phyloP scores from a whole-genome alignment of 2,329 filamentous ascomycete genomes.

The Aspergillus neotritici region DNA sequence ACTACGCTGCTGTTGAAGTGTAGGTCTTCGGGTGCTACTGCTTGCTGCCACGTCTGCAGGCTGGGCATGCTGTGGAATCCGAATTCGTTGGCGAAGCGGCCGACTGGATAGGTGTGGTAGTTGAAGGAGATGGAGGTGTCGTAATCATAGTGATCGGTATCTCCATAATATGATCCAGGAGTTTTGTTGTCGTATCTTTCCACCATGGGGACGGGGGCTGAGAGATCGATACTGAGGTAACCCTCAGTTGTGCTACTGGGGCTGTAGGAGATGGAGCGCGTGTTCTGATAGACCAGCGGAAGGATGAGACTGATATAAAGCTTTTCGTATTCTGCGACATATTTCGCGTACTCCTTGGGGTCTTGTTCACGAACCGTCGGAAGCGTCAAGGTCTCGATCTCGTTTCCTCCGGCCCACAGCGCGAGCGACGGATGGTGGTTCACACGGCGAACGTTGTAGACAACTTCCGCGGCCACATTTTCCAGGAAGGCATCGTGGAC shows the following conservation, averaged over 20 bases:
- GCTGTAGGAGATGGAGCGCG: slow-evolving; percentile 55
- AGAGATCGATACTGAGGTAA: slow-evolving; percentile 51
- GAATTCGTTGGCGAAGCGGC: slow-evolving; percentile 59
- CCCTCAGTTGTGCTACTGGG: slow-evolving; percentile 58
- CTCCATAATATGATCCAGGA: slow-evolving; percentile 51
- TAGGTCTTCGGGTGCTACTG: slow-evolving; percentile 47
- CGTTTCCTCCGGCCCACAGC: slow-evolving; percentile 54
- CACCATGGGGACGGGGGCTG: slow-evolving; percentile 48
- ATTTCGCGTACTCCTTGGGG: slow-evolving; percentile 42
- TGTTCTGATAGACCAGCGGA: slow-evolving; percentile 54
- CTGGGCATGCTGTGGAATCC: slow-evolving; percentile 60
- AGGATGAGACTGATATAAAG: slow-evolving; percentile 53
- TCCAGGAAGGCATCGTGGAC: slow-evolving; percentile 50
- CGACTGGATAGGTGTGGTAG: slow-evolving; percentile 51
- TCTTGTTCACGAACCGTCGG: slow-evolving; percentile 37
- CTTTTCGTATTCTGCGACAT: slow-evolving; percentile 51
- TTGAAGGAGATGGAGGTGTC: slow-evolving; percentile 50
- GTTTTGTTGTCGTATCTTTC: slow-evolving; percentile 54
- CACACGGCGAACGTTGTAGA: slow-evolving; percentile 56
- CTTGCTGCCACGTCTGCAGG: slow-evolving; percentile 54
- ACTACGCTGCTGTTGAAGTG: slow-evolving; percentile 54
- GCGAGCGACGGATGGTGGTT: slow-evolving; percentile 57
- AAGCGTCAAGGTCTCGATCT: slow-evolving; percentile 54
- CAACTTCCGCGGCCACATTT: slow-evolving; percentile 51
- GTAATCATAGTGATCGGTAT: slow-evolving; percentile 60